These are phyloP conservation scores for Trichoderma koningii DNA, from an alignment of 2,329 filamentous ascomycete species.

Conservation along the genomic window DNA sequence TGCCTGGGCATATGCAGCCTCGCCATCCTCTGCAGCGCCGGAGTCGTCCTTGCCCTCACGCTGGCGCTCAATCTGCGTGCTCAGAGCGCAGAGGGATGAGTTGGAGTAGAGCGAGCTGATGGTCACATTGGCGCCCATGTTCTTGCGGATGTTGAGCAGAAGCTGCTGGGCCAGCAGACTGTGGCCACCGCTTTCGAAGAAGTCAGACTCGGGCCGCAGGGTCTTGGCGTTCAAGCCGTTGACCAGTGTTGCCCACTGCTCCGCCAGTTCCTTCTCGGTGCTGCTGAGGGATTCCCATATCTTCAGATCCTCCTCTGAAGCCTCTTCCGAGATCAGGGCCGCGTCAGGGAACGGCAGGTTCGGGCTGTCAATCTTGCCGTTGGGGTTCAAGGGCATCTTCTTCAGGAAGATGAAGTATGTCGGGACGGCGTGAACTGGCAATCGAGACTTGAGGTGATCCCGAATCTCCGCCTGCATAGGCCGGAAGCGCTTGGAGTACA, in stretches of 20 bases:
- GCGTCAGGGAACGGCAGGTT: conserved; percentile 79
- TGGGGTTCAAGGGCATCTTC: conserved; percentile 63
- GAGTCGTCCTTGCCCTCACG: conserved; percentile 33
- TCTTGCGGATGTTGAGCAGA: conserved; percentile 58
- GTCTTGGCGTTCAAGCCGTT: conserved; percentile 66
- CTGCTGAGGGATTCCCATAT: conserved; percentile 53
- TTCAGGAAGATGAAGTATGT: conserved; percentile 40
- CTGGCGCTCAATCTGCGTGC: conserved; percentile 38
- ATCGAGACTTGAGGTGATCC: conserved; percentile 68
- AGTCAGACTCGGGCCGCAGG: conserved; percentile 47
- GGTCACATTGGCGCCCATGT: conserved; percentile 36
- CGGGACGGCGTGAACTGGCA: conserved; percentile 42
- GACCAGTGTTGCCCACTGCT: conserved; percentile 74
- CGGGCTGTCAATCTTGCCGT: conserved; percentile 79
- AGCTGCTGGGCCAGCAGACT: conserved; percentile 68
- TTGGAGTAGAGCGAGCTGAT: conserved; percentile 40
- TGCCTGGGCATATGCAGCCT: conserved; percentile 56
- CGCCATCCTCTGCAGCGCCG: conserved; percentile 44
- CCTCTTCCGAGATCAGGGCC: conserved; percentile 56
- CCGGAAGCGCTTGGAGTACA: conserved; percentile 50
- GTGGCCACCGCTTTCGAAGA: conserved; percentile 46
- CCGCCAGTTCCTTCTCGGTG: conserved; percentile 46
- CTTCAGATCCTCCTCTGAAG: conserved; percentile 42
- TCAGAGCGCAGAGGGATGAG: conserved; percentile 37
- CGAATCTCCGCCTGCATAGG: conserved; percentile 54